phyloP scores from a whole-genome alignment of 495 filamentous ascomycete species.

The Amphirosellinia nigrospora region DNA sequence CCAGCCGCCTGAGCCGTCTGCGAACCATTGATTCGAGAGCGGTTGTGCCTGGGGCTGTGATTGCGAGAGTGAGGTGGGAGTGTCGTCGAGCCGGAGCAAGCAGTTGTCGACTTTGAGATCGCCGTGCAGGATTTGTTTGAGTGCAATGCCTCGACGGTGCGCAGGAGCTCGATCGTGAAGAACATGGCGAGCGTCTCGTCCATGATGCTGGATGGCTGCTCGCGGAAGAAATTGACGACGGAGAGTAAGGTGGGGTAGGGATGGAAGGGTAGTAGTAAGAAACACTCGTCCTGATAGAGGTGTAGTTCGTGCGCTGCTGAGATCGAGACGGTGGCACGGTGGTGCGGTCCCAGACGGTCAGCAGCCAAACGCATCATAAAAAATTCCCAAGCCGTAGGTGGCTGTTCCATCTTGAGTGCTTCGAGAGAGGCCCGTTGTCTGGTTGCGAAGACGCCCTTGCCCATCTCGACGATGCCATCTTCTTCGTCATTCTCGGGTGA shows the following conservation, averaged over 20 bases:
- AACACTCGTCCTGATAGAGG: constrained; percentile 81
- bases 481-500: constrained; percentile 59
- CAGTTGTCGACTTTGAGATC: constrained; percentile 97
- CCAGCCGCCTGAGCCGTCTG: constrained; percentile 80
- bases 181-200: constrained; percentile 94
- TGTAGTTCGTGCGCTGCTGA: constrained; percentile 86
- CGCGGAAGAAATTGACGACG: constrained; percentile 83
- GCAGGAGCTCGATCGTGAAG: constrained; percentile 88
- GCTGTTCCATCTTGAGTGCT: constrained; percentile 89
- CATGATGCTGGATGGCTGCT: constrained; percentile 72
- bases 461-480: constrained; percentile 50
- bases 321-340: constrained; percentile 74
- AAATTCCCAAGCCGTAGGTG: constrained; percentile 92
- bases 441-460: constrained; percentile 51
- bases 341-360: constrained; percentile 68
- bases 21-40: constrained; percentile 63
- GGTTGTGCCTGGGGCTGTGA: constrained; percentile 40
- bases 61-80: constrained; percentile 47
- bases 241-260: constrained; percentile 92
- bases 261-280: constrained; percentile 85
- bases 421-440: constrained; percentile 64
- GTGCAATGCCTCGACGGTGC: constrained; percentile 88
- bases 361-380: constrained; percentile 89
- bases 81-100: constrained; percentile 77
- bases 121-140: constrained; percentile 82